These are phyloP conservation scores for Paramecium bursaria DNA, from an alignment of 73 alveolate species.

Conservation along the genomic window DNA sequence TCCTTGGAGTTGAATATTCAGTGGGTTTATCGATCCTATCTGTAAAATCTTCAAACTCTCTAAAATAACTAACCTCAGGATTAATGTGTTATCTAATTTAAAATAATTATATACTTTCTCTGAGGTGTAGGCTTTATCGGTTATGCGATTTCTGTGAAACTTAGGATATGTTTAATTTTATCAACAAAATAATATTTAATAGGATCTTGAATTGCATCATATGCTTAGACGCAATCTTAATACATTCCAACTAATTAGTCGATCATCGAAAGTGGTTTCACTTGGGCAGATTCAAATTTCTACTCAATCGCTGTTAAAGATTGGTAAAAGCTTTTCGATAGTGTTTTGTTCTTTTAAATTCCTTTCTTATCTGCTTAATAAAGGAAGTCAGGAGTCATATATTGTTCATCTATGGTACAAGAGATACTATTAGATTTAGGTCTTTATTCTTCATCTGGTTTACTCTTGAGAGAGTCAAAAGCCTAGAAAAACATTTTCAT, in stretches of 20 bases:
- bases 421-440: not conserved
- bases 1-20: slow-evolving; percentile 35
- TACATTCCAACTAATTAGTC: slow-evolving; percentile 60
- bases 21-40: slow-evolving; percentile 56
- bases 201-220: slow-evolving; percentile 36
- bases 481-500: slow-evolving; percentile 45
- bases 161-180: not conserved
- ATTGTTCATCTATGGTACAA: slow-evolving; percentile 18
- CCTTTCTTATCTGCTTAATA: not conserved
- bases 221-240: slow-evolving; percentile 41
- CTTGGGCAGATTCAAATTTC: slow-evolving; percentile 6
- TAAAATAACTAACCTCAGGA: slow-evolving; percentile 38
- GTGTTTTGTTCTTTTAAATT: slow-evolving; percentile 2
- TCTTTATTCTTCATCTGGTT: slow-evolving; percentile 17
- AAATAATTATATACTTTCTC: no score
- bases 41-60: slow-evolving; percentile 22
- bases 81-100: no score
- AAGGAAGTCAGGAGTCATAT: slow-evolving; percentile 54
- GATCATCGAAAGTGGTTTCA: slow-evolving; percentile 9
- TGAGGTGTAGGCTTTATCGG: no score
- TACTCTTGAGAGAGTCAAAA: slow-evolving; percentile 10
- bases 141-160: slow-evolving; percentile 39
- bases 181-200: slow-evolving; percentile 50
- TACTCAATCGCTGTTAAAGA: slow-evolving; percentile 22
- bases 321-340: slow-evolving; percentile 32